Base-by-base conservation (phyloP, 2,329 filamentous ascomycete genomes). In the Hansfordia pulvinata region DNA sequence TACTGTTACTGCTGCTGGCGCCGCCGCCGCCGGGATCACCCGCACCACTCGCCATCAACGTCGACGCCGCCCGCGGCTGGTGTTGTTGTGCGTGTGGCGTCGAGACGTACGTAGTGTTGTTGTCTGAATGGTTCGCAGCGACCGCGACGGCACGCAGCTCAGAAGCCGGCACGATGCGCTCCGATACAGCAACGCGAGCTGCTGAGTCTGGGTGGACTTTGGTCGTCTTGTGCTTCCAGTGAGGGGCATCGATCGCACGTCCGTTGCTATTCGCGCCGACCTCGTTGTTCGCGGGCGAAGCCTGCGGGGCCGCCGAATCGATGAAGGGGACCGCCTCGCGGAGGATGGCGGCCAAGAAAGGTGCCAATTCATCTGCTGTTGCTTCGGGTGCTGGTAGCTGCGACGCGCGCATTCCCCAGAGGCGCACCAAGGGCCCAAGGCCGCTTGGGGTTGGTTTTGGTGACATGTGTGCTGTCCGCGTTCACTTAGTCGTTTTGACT, bases 271-370 rank as follows among this genome's bases (percentile, higher is more conserved):
- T n/a, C n/a, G n/a, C n/a, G n/a, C n/a, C n/a, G 25, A 44, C 30
- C 30, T 53, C 54, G 52, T 60, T 62, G 20, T 26, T 15, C 11
- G 19, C 26, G 8, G 14, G 12, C 14, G 24, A 30, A 6, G 32
- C 27, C 15, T 41, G 52, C 18, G 64, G 58, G 6, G 69, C 58
- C 18, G 69, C 59, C 8, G 55, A 54, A 39, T 63, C 60, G 42
- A 76, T 58, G 44, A 80, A 76, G 2, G 60, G 55, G 16, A 69
- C 46, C 13, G 68, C 64, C 44, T 80, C 74, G n/a, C 51, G 42
- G 17, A 80, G 53, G 14, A 74, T 52, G 5, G 57, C 46, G 8
- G 50, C 44, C 31, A 77, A 44, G 35, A 80, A 64, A 5, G 57
- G 50, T 13, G 49, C 44, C 10, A 77, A 51, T 19, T 61, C 55